These are phyloP conservation scores for Blastobotrys serpentis DNA, from an alignment of 1,139 yeast genomes.

Conservation along the genomic window DNA sequence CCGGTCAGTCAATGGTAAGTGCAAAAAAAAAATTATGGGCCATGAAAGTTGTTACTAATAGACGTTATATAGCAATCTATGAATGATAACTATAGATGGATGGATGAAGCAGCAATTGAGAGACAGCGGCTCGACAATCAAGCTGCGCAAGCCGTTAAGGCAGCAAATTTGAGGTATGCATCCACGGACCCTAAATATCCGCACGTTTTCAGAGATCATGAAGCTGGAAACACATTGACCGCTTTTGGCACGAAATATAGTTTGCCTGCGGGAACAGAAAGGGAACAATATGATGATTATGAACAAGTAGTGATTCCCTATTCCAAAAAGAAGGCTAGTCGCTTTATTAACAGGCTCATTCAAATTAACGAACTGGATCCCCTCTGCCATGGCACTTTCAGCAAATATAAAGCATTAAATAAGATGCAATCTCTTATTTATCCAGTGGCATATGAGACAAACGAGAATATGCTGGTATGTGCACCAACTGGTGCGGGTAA, in stretches of 20 bases:
- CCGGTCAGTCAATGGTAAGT: constrained; percentile 12
- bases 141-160: constrained; percentile 41
- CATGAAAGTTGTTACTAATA: neutral
- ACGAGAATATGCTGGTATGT: constrained; percentile 94
- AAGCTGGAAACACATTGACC: constrained; percentile 65
- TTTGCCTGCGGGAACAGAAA: constrained; percentile 77
- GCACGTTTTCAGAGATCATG: constrained; percentile 77
- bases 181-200: constrained; percentile 62
- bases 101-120: constrained; percentile 59
- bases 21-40: constrained; percentile 6
- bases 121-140: constrained; percentile 58
- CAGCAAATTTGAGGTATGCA: constrained; percentile 51
- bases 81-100: constrained; percentile 30
- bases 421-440: constrained; percentile 89
- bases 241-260: constrained; percentile 77
- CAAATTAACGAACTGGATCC: constrained; percentile 64
- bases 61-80: neutral
- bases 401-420: constrained; percentile 72
- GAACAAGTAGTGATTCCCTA: constrained; percentile 87
- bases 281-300: constrained; percentile 55
- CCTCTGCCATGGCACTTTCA: constrained; percentile 81
- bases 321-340: constrained; percentile 50
- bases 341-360: constrained; percentile 54
- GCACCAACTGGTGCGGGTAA: constrained; percentile 99
- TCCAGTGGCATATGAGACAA: constrained; percentile 89